These are phyloP conservation scores for Xanthoconium stramineum DNA, from an alignment of 768 basidiomycete species.

Conservation along the genomic window DNA sequence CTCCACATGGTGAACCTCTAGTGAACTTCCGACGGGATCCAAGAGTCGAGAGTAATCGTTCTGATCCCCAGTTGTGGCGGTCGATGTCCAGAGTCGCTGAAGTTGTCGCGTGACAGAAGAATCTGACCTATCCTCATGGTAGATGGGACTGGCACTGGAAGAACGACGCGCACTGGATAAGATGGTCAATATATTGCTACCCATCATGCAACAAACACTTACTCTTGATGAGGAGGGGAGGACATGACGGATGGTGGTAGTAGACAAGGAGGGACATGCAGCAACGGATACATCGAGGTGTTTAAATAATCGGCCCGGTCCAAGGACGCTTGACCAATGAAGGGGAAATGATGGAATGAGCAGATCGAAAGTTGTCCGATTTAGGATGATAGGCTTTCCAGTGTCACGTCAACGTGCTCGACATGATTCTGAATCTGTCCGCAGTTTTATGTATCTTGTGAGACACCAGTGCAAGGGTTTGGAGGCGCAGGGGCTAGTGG, in stretches of 20 bases:
- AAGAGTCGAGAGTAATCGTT: background rate
- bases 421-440: background rate
- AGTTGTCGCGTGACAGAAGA: background rate
- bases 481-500: constrained; percentile 9
- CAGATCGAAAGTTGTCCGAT: constrained; percentile 14
- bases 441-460: constrained; percentile 9
- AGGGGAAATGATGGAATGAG: constrained; percentile 18
- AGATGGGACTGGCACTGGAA: background rate
- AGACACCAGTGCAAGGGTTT: background rate
- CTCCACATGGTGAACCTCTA: constrained; percentile 2
- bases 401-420: constrained; percentile 24
- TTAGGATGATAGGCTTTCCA: constrained; percentile 25
- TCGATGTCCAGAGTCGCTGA: constrained; percentile 3
- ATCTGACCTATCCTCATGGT: constrained; percentile 6
- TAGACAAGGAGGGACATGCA: constrained; percentile 5
- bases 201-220: background rate
- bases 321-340: constrained; percentile 16
- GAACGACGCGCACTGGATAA: constrained; percentile 2
- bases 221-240: constrained; percentile 20
- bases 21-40: background rate
- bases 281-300: background rate
- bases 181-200: constrained; percentile 1
- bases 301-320: constrained; percentile 25
- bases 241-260: constrained; percentile 18
- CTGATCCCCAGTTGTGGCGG: background rate